phyloP scores from a whole-genome alignment of 805 yeast genomes.

The Ogataea zsoltii region DNA sequence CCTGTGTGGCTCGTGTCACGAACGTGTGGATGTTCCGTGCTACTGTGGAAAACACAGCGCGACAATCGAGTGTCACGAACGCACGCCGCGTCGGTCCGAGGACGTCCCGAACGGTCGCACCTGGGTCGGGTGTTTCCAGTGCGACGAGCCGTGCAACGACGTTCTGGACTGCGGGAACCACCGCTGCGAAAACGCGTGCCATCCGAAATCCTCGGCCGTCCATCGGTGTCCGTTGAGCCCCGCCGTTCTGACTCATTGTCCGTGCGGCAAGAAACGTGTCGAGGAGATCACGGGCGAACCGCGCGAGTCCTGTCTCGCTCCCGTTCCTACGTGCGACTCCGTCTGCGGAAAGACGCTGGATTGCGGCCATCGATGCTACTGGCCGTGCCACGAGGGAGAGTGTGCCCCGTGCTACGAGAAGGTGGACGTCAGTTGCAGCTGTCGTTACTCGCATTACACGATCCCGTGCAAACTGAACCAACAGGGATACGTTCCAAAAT shows the following conservation, averaged over 20 bases:
- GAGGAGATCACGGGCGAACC: constrained; percentile 35
- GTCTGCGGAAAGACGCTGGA: constrained; percentile 60
- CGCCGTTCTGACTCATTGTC: constrained; percentile 58
- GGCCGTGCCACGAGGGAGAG: constrained; percentile 71
- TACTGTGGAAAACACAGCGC: constrained; percentile 69
- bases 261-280: constrained; percentile 70
- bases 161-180: constrained; percentile 67
- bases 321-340: constrained; percentile 72
- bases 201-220: constrained; percentile 39
- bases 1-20: constrained; percentile 73
- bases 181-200: constrained; percentile 51
- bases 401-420: constrained; percentile 68
- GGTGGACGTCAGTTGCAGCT: constrained; percentile 57
- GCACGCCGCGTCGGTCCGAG: constrained; percentile 37
- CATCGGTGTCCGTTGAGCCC: constrained; percentile 67
- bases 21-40: no score
- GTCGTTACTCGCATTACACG: constrained; percentile 55
- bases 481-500: constrained; percentile 54
- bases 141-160: constrained; percentile 45
- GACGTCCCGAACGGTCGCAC: constrained; percentile 7
- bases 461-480: constrained; percentile 66
- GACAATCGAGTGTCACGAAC: constrained; percentile 45
- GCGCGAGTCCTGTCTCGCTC: constrained; percentile 68
- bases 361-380: constrained; percentile 75
- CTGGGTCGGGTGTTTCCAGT: constrained; percentile 56